Evolutionary conservation across 2,329 filamentous ascomycete genomes (phyloP), one percentile per base, ranked within the genome.

Genomic region (Leptographium lundbergii): DNA sequence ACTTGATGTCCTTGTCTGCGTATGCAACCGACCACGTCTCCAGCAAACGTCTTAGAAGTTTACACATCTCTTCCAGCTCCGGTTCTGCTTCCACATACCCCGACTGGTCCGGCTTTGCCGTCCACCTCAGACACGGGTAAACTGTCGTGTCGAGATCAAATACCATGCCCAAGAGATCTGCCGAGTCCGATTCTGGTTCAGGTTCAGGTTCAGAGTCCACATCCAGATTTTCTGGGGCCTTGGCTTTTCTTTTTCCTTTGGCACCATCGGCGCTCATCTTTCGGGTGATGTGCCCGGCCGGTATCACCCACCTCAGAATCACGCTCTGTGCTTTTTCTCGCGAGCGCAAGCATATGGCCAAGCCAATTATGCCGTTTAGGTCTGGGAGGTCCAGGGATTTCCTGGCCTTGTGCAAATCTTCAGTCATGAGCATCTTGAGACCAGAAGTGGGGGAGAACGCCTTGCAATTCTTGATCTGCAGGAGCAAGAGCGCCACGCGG

Each of bases 401-500:
- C 34, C 45, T 50, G 24, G 57, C 50, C 32, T 58, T 58, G n/a
- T 47, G 34, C 4, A 54, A 25, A 6, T 24, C 57, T 24, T 58
- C 57, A 14, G 29, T 24, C 50, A 58, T 58, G 57, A 45, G 45
- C 34, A 53, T 17, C 50, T 32, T 45, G 9, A 58, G 24, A 6
- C 57, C 57, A 6, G 22, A 2, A 7, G 57, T 58, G 22, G 45
- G 39, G 34, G 22, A 32, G 19, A 45, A 50, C 14, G 32, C 24
- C 57, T 58, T 29, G 19, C 57, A 24, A 29, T 54, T 58, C 25
- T 58, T 58, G 48, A 58, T 22, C n/a, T 58, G 57, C 13, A 54
- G 32, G 3, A 58, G 17, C 4, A 58, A 36, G 13, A 58, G 50
- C 4, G 57, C 22, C 48, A 53, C 34, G 32, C 25, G 50, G 34